These are phyloP conservation scores for Diutina rugosa DNA, from an alignment of 1,139 yeast species.

Conservation along the genomic window DNA sequence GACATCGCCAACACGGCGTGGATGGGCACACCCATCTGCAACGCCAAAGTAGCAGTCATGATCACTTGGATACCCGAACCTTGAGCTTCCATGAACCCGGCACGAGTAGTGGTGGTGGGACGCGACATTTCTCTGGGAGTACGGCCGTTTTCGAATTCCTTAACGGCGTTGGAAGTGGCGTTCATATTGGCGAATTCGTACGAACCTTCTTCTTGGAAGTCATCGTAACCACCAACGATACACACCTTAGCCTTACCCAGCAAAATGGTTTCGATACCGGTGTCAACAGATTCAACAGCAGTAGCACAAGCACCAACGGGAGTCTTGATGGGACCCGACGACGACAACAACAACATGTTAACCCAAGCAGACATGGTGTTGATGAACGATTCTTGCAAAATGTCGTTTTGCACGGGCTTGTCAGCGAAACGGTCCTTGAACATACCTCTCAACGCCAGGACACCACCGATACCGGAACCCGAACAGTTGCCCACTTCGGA, in stretches of 20 bases:
- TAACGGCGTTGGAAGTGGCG: conserved; percentile 83
- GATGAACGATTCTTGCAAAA: conserved; percentile 93
- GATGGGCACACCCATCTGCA: conserved; percentile 98
- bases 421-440: conserved; percentile 89
- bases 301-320: conserved; percentile 99
- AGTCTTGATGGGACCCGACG: conserved; percentile 98
- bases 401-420: conserved; percentile 90
- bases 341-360: conserved; percentile 88
- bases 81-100: conserved; percentile 99
- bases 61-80: conserved; percentile 98
- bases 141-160: conserved; percentile 90
- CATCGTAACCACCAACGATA: conserved; percentile 98
- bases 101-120: conserved; percentile 91
- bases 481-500: conserved; percentile 98
- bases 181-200: conserved; percentile 98
- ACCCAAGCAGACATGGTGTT: conserved; percentile 99
- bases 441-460: conserved; percentile 92
- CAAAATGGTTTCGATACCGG: conserved; percentile 86
- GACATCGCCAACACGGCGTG: conserved; percentile 90
- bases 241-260: conserved; percentile 92
- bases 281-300: conserved; percentile 92
- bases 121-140: conserved; percentile 98
- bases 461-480: conserved; percentile 99
- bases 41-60: conserved; percentile 89
- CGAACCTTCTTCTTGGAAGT: conserved; percentile 98